phyloP scores from a whole-genome alignment of 208 protist species.

The Crithidia sp. region DNA sequence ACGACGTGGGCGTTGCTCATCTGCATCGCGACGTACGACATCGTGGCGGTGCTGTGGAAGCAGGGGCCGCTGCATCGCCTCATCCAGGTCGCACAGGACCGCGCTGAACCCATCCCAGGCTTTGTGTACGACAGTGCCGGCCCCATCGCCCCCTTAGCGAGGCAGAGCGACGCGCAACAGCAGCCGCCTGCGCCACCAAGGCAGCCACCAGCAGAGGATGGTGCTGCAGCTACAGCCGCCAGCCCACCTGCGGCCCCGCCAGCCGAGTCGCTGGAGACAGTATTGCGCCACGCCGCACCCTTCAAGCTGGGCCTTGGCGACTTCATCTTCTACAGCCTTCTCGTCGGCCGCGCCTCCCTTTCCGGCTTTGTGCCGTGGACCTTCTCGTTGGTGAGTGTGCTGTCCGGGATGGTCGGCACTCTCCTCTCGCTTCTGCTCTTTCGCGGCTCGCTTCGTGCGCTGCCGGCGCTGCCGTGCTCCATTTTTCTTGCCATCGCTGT shows the following conservation, averaged over 20 bases:
- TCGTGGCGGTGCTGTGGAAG: slow-evolving; percentile 83
- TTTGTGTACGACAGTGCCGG: slow-evolving; percentile 79
- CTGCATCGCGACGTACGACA: slow-evolving; percentile 82
- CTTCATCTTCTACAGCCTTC: slow-evolving; percentile 90
- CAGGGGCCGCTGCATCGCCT: slow-evolving; percentile 79
- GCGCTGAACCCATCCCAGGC: slow-evolving; percentile 79
- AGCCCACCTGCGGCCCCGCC: background rate
- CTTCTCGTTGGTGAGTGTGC: slow-evolving; percentile 60
- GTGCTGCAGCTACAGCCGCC: background rate
- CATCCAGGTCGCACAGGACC: slow-evolving; percentile 57
- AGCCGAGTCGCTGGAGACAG: slow-evolving; percentile 1
- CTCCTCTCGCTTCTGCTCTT: slow-evolving; percentile 63
- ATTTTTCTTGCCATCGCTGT: slow-evolving; percentile 59
- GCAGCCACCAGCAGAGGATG: background rate
- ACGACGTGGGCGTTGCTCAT: slow-evolving; percentile 85
- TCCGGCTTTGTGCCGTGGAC: slow-evolving; percentile 62
- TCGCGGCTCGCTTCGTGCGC: slow-evolving; percentile 41
- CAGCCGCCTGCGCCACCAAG: background rate
- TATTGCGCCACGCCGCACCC: slow-evolving; percentile 24
- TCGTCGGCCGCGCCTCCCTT: slow-evolving; percentile 61
- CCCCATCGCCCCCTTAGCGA: slow-evolving; percentile 5
- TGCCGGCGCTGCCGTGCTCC: slow-evolving; percentile 87
- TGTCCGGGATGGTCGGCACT: slow-evolving; percentile 72
- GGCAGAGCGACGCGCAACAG: background rate
- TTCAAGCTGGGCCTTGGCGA: slow-evolving; percentile 89